phyloP scores from a whole-genome alignment of 495 filamentous ascomycete species.

The Viridothelium virens region DNA sequence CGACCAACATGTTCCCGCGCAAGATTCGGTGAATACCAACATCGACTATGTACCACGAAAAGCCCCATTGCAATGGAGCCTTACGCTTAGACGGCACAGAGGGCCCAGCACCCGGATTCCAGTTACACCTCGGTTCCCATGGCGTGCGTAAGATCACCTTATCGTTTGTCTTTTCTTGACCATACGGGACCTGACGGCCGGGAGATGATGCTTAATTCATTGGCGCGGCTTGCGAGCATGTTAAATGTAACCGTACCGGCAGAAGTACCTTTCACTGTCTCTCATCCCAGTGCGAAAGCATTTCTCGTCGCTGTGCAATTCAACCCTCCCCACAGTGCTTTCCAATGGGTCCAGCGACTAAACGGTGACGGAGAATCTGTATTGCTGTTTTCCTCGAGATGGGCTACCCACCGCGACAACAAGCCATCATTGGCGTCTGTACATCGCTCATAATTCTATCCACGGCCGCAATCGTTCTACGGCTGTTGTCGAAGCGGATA shows the following conservation, averaged over 20 bases:
- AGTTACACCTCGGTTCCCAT: background rate
- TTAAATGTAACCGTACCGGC: background rate
- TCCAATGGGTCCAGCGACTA: background rate
- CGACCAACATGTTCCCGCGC: background rate
- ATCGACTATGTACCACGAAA: background rate
- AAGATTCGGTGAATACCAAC: slow-evolving; percentile 1
- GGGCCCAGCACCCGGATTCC: background rate
- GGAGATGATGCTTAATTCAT: background rate
- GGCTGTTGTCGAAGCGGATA: background rate
- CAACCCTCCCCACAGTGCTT: background rate
- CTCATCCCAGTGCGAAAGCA: background rate
- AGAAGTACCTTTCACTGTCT: background rate
- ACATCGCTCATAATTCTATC: slow-evolving; percentile 5
- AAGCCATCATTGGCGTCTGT: slow-evolving; percentile 5
- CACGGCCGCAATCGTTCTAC: slow-evolving; percentile 1
- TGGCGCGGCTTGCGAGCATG: background rate
- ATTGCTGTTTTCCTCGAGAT: background rate
- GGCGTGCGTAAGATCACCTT: background rate
- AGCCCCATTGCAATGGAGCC: background rate
- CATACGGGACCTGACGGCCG: background rate
- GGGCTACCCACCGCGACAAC: background rate
- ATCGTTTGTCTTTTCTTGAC: background rate
- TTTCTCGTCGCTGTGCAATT: background rate
- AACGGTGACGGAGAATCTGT: background rate
- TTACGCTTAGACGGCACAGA: background rate